These are phyloP conservation scores for Hypomontagnella submonticulosa DNA, from an alignment of 495 filamentous ascomycete species.

Conservation along the genomic window DNA sequence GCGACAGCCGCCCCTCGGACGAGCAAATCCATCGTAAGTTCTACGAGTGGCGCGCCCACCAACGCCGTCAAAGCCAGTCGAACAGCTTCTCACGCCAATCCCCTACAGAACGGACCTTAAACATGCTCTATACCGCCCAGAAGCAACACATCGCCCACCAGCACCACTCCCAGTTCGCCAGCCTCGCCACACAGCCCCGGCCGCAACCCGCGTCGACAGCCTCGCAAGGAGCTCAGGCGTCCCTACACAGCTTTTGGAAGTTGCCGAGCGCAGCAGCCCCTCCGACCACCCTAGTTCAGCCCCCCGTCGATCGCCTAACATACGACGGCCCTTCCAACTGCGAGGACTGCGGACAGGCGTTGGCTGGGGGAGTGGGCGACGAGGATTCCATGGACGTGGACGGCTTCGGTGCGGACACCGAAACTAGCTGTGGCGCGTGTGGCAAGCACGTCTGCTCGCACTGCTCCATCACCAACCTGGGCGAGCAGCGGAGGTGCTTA, in stretches of 20 bases:
- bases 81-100: constrained; percentile 24
- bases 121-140: constrained; percentile 60
- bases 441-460: constrained; percentile 60
- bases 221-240: constrained; percentile 49
- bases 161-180: constrained; percentile 11
- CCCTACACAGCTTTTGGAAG: constrained; percentile 61
- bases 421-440: constrained; percentile 51
- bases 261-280: constrained; percentile 44
- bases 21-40: constrained; percentile 59
- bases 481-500: constrained; percentile 57
- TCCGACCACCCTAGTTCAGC: not conserved
- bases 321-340: constrained; percentile 47
- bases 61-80: not conserved
- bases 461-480: constrained; percentile 60
- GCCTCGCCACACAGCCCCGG: constrained; percentile 23
- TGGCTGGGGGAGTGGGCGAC: constrained; percentile 41
- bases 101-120: constrained; percentile 58
- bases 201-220: constrained; percentile 4
- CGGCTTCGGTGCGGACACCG: constrained; percentile 14
- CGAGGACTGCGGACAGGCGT: constrained; percentile 55
- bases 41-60: constrained; percentile 26
- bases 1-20: constrained; percentile 61
- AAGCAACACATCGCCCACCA: constrained; percentile 45
- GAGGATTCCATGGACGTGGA: constrained; percentile 43
- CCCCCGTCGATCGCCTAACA: constrained; percentile 1